Conservation (phyloP, 2,329 filamentous ascomycete genomes). For the Monosporascus cannonballus region DNA sequence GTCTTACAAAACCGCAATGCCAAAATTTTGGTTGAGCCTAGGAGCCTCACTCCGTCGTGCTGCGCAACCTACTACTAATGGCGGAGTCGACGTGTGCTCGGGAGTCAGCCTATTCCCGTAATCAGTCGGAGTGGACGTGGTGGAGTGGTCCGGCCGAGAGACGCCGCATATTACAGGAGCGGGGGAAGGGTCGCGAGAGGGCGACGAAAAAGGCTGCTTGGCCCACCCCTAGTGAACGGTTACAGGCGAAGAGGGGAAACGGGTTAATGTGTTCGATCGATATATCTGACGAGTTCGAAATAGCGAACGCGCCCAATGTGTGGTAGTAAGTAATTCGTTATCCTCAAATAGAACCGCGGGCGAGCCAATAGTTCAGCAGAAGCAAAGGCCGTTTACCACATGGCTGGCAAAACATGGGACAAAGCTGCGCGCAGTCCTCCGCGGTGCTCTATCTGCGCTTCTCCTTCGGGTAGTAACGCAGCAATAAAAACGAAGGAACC, state of each 20-base stretch:
- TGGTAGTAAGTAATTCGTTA: neutral
- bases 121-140: neutral
- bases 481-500: neutral
- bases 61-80: constrained; percentile 4
- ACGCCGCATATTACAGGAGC: neutral
- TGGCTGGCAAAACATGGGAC: constrained; percentile 11
- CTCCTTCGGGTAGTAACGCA: neutral
- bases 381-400: constrained; percentile 12
- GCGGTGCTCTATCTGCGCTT: neutral
- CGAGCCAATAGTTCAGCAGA: constrained; percentile 11
- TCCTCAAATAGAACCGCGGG: neutral
- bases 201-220: neutral
- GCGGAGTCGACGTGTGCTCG: neutral
- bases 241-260: neutral
- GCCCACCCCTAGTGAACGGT: neutral
- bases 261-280: neutral
- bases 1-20: constrained; percentile 14
- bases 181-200: neutral
- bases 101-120: neutral
- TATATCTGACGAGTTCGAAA: neutral
- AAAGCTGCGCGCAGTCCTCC: constrained; percentile 6
- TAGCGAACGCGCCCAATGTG: neutral
- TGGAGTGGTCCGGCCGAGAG: neutral
- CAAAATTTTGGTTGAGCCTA: constrained; percentile 5
- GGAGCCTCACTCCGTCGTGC: constrained; percentile 8